These are phyloP conservation scores for Populus trichocarpa DNA, from an alignment of 441 rosid genomes.

Conservation along the genomic window DNA sequence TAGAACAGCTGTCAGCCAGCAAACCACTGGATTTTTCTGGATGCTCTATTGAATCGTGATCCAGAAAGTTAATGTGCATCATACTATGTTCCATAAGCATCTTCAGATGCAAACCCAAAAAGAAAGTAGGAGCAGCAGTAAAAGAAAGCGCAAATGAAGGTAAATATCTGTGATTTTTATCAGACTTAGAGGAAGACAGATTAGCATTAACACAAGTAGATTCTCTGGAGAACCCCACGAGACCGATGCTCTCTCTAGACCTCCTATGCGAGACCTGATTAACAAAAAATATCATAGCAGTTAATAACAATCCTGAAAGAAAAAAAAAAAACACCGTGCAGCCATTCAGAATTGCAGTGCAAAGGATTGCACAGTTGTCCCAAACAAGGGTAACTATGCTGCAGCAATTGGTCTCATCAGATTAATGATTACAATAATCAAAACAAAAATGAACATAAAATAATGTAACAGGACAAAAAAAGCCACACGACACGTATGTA, in stretches of 20 bases:
- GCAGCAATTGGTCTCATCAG: not conserved
- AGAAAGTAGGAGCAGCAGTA: conserved; percentile 56
- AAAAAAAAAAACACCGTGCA: not conserved
- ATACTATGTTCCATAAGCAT: conserved; percentile 53
- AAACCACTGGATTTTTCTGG: conserved; percentile 33
- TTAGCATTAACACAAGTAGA: conserved; percentile 24
- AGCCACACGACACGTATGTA: too few species aligned
- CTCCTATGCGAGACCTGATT: conserved; percentile 49
- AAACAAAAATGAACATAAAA: not conserved
- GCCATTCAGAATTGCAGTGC: not conserved
- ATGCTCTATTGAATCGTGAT: conserved; percentile 37
- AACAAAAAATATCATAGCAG: conserved; percentile 15
- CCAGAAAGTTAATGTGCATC: conserved; percentile 27
- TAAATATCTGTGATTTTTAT: conserved; percentile 29
- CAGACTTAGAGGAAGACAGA: conserved; percentile 28
- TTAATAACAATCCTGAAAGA: conserved; percentile 12
- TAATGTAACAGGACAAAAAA: not conserved
- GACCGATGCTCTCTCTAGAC: conserved; percentile 30
- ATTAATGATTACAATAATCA: not conserved
- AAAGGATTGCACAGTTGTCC: not conserved
- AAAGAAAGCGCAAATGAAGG: conserved; percentile 49
- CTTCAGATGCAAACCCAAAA: conserved; percentile 59
- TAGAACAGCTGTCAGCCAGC: conserved; percentile 31
- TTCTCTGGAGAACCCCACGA: conserved; percentile 32
- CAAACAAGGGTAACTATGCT: not conserved